phyloP scores from a whole-genome alignment of 257 asterid genomes.

The Lavandula angustifolia region DNA sequence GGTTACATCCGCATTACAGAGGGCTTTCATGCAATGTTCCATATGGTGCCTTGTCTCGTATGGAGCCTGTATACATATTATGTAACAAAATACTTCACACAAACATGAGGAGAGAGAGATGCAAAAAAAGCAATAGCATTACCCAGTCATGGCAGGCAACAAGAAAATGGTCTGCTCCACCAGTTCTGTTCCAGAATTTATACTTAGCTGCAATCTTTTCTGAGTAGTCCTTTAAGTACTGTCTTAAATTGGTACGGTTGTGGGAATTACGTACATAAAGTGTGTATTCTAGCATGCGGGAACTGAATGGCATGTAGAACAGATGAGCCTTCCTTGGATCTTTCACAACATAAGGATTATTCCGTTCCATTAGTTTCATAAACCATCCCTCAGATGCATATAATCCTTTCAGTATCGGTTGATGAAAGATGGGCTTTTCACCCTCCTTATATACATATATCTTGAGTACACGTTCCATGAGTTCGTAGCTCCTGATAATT shows the following conservation, averaged over 20 bases:
- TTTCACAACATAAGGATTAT: slow-evolving; percentile 62
- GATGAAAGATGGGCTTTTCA: slow-evolving; percentile 83
- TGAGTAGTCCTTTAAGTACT: slow-evolving; percentile 65
- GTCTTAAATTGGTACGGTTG: slow-evolving; percentile 70
- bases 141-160: slow-evolving; percentile 99
- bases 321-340: slow-evolving; percentile 82
- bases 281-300: slow-evolving; percentile 62
- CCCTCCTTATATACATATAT: slow-evolving; percentile 80
- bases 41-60: slow-evolving; percentile 82
- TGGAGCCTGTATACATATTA: slow-evolving; percentile 60
- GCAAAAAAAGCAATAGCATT: slow-evolving; percentile 21
- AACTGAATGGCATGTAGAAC: slow-evolving; percentile 89
- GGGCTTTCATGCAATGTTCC: slow-evolving; percentile 84
- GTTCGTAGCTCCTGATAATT: slow-evolving; percentile 75
- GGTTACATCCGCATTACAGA: slow-evolving; percentile 81
- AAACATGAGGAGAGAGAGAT: neutral
- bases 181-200: slow-evolving; percentile 87
- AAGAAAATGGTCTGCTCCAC: slow-evolving; percentile 92
- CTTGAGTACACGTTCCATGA: slow-evolving; percentile 75
- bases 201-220: slow-evolving; percentile 79
- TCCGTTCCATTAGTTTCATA: slow-evolving; percentile 90
- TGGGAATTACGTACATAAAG: slow-evolving; percentile 79
- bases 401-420: slow-evolving; percentile 71
- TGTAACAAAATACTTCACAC: too few relatives aligned
- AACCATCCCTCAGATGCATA: slow-evolving; percentile 98